Base-by-base conservation (phyloP, 2,329 filamentous ascomycete species). In the Clonostachys rhizophaga region DNA sequence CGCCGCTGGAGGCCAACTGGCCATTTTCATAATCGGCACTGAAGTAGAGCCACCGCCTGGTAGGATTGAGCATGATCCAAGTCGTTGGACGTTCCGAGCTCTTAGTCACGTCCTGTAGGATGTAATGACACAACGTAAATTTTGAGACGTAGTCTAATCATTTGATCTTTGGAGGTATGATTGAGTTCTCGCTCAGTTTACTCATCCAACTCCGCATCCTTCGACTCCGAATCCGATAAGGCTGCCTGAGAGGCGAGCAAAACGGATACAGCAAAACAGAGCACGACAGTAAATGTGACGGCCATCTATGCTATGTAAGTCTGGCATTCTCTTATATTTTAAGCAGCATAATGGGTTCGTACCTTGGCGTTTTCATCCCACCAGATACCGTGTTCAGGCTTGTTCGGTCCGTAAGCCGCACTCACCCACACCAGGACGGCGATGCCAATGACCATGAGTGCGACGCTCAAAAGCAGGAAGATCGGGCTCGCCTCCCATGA, bases 401-500 rank as follows among this genome's bases (percentile, higher is more conserved):
- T 56, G 9, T 48, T 40, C 4, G 51, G 50, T 5, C 54, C 53
- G 37, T 47, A 55, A 17, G 43, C 46, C 12, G 54, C 48, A 11
- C 45, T 47, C 6, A 52, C 50, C 55, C 55, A 58, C 14, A 58
- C 54, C 7, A 58, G 49, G 14, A 57, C 46, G 3, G 47, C 34
- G 14, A 58, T 52, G 1, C 55, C 55, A 2, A 36, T 14, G 8
- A 58, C 47, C 54, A 58, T 49, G 45, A 51, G 53, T 4, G 50
- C 12, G 7, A 57, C 55, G 14, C 55, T 50, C 4, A 44, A 50
- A 3, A 53, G 45, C 14, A 58, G 51, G 24, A 58, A 48, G 24
- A 47, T 10, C 2, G 54, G 42, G 30, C 50, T 54, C 5, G 53
- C 46, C 53, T 58, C 55, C 55, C 55, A 58, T 5, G 54, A 53